Base-by-base conservation (phyloP, 371 early-diverging fungal species). In the Mucor ambiguus region DNA sequence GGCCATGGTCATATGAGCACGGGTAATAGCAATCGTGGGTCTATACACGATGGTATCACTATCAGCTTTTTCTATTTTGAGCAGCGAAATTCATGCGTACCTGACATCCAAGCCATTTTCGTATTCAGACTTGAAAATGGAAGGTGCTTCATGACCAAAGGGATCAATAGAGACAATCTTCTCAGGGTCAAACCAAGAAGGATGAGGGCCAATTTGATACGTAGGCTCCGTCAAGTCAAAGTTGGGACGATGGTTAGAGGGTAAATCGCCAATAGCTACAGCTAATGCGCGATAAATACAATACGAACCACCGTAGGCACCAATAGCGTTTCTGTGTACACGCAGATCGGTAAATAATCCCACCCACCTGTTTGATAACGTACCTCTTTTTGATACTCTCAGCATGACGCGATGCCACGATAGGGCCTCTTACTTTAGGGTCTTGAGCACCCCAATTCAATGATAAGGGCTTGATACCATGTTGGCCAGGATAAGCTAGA, bases 161-260 rank as follows among this genome's bases (percentile, higher is more conserved):
- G 98, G 96, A 70, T 97, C 98, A 61, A 97, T 71, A 0, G 96
- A 94, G 12, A 97, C 98, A 72, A 97, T 97, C 76, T 93, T 95
- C 60, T 86, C 85, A 20, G 95, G 93, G 63, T 94, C 94, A 37
- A 72, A 78, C 98, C 98, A 97, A 24, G 92, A 82, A 8, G 90
- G 83, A 71, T 92, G 85, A 59, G 96, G 98, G 24, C 93, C 93
- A 61, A 97, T 87, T 32, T 84, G 73, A 67, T 92, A 87, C 5
- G 93, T 89, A 6, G 98, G 97, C 63, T 96, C 92, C 0, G 98
- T 97, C 79, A 95, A 85, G 29, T 80, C 83, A 70, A 95, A 93
- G 81, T 97, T 92, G 58, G 97, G 97, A 12, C 87, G 87, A 76
- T 97, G 95, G 70, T 86, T 76, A 14, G 88, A 88, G 7, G 91